Percentiles rank a stretch among this genome's conserved stretches.
Conservation (phyloP, 2,329 filamentous ascomycete species). For the Ilyonectria destructans region DNA sequence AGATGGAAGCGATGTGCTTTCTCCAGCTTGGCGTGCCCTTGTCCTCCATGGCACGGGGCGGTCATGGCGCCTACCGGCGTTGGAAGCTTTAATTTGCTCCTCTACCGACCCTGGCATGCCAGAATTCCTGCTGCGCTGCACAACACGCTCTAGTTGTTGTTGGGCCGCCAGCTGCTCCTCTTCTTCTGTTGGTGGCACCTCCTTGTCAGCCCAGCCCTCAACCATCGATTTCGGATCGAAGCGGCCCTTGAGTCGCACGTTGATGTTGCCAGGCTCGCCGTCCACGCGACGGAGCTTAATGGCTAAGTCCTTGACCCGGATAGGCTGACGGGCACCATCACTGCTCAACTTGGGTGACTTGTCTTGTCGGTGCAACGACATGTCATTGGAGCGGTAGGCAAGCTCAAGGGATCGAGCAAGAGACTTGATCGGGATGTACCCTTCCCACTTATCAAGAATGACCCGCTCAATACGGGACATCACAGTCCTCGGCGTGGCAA, state of each 20-base stretch:
- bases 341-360: constrained; percentile 6
- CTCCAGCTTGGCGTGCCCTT: background rate
- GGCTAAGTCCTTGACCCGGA: constrained; percentile 35
- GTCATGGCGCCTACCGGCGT: background rate
- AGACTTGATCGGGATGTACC: constrained; percentile 49
- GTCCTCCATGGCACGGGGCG: background rate
- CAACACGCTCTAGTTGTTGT: background rate
- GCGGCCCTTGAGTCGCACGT: constrained; percentile 43
- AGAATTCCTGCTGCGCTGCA: background rate
- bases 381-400: constrained; percentile 49
- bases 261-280: constrained; percentile 38
- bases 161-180: constrained; percentile 1
- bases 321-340: constrained; percentile 13
- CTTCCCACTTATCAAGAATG: constrained; percentile 50
- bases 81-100: background rate
- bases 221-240: constrained; percentile 45
- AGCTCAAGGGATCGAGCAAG: constrained; percentile 49
- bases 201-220: constrained; percentile 33
- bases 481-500: constrained; percentile 38
- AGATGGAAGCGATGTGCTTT: background rate
- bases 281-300: constrained; percentile 44
- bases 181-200: constrained; percentile 1
- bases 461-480: constrained; percentile 51
- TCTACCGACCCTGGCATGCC: background rate
- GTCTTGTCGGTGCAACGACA: constrained; percentile 44